Conservation (phyloP, 2,329 filamentous ascomycete species). For the Talaromyces albobiverticillius region DNA sequence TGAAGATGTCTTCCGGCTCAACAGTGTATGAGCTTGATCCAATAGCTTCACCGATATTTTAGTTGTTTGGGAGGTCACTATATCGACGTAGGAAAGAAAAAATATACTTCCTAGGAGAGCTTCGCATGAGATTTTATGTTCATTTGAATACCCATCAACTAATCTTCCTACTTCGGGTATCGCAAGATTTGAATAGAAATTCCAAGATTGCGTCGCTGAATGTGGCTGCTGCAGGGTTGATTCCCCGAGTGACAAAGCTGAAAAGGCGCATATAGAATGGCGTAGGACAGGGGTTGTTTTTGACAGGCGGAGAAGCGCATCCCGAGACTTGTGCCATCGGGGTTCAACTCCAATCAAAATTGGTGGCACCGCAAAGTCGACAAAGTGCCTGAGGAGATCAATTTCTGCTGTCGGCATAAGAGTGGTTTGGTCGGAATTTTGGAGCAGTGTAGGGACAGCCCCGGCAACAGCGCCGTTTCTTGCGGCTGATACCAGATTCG, state of each 20-base stretch:
- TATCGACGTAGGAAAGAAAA: background rate
- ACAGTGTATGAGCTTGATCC: background rate
- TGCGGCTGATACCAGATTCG: too few relatives aligned
- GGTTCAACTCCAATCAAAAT: slow-evolving; percentile 3
- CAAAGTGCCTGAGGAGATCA: background rate
- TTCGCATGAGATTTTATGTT: background rate
- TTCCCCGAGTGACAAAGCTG: background rate
- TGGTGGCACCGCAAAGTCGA: background rate
- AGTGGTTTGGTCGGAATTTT: too few relatives aligned
- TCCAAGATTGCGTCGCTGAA: background rate
- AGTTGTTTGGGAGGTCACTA: background rate
- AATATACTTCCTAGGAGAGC: background rate
- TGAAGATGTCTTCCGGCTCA: background rate
- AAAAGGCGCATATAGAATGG: slow-evolving; percentile 4
- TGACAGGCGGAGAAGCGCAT: background rate
- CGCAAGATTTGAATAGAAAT: background rate
- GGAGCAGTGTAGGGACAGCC: too few relatives aligned
- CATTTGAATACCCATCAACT: background rate
- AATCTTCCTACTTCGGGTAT: background rate
- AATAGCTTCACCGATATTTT: background rate
- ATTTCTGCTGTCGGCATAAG: background rate
- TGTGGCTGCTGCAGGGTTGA: background rate
- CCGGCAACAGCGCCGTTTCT: too few relatives aligned
- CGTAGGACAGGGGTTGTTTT: background rate
- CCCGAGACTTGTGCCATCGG: background rate